Evolutionary conservation across 257 asterid species (phyloP), one percentile per base, ranked within the genome.

Genomic region (Petunia secreta): DNA sequence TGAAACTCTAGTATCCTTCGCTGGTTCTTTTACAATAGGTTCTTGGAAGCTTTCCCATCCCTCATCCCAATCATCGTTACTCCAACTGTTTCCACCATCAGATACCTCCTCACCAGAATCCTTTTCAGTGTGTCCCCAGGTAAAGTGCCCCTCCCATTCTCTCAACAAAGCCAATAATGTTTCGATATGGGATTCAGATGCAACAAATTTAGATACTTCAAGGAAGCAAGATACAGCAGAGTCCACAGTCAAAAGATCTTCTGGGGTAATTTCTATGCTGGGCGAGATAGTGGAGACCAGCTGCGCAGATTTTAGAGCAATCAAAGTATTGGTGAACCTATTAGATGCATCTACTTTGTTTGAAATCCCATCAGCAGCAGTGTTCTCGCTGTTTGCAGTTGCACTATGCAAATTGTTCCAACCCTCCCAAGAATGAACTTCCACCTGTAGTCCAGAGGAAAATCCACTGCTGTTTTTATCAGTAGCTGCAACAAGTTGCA

Each of bases 21-120:
- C 84, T 4, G 82, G 52, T 81, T 89, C 98, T 80, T 86, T 87
- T 86, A 88, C 90, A 15, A 43, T 77, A 5, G 92, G 74, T 86
- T 94, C 99, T 79, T 84, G 96, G 83, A 96, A 96, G 89, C 89
- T 91, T 85, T 96, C 99, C 99, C 99, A 96, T 57, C 98, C 99
- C 80, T 94, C 94, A 74, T 96, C 98, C 99, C 99, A 96, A 74
- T 90, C 98, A 75, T 96, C 94, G 40, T 89, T 93, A 86, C 82
- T 83, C 98, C 98, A 94, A 89, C 52, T 77, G 71, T 85, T 86
- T 52, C 79, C 86, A 81, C 83, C 85, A 74, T 91, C 92, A 74
- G 92, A 82, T 59, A 63, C 82, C 82, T 85, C 92, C 82, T 85
- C 92, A 8, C 79, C 75, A 25, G 92, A 73, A 76, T 84, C 90